These are phyloP conservation scores for Madurella fahalii DNA, from an alignment of 2,329 filamentous ascomycete species.

Conservation along the genomic window DNA sequence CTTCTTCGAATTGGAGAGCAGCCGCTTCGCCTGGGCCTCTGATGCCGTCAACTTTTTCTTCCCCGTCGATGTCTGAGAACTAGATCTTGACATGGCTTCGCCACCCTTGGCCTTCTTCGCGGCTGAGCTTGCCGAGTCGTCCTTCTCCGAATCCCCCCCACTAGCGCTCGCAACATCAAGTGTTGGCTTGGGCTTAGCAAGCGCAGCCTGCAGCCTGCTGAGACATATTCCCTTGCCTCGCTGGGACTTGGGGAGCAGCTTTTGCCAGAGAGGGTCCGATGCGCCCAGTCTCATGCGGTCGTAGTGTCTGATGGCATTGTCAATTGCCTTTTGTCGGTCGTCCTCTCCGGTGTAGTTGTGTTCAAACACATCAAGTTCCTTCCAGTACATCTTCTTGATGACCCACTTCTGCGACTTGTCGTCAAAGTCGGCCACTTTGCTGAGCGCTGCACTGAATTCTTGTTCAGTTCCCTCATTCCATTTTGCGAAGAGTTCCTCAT, in stretches of 20 bases:
- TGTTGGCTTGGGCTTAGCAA: constrained; percentile 55
- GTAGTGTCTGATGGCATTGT: constrained; percentile 57
- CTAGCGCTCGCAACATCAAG: constrained; percentile 45
- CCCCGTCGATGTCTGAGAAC: constrained; percentile 43
- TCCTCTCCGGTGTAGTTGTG: constrained; percentile 53
- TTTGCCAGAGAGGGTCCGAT: constrained; percentile 58
- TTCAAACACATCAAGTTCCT: constrained; percentile 61
- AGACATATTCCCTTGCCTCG: constrained; percentile 57
- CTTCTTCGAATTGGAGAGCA: constrained; percentile 44
- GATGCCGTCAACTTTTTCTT: constrained; percentile 54
- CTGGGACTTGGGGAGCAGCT: constrained; percentile 53
- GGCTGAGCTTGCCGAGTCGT: constrained; percentile 31
- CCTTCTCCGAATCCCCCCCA: constrained; percentile 29
- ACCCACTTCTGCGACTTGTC: constrained; percentile 48
- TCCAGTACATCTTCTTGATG: constrained; percentile 56
- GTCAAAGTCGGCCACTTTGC: constrained; percentile 56
- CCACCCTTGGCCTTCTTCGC: constrained; percentile 39
- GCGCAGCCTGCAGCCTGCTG: constrained; percentile 57
- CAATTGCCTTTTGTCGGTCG: constrained; percentile 56
- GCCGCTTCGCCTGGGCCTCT: constrained; percentile 54
- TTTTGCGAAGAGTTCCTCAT: constrained; percentile 45
- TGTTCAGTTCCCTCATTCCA: constrained; percentile 45
- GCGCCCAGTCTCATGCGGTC: constrained; percentile 55
- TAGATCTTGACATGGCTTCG: constrained; percentile 31
- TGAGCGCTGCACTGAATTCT: constrained; percentile 52